phyloP scores from a whole-genome alignment of 805 yeast genomes.

The Isabelozyma gotoi region DNA sequence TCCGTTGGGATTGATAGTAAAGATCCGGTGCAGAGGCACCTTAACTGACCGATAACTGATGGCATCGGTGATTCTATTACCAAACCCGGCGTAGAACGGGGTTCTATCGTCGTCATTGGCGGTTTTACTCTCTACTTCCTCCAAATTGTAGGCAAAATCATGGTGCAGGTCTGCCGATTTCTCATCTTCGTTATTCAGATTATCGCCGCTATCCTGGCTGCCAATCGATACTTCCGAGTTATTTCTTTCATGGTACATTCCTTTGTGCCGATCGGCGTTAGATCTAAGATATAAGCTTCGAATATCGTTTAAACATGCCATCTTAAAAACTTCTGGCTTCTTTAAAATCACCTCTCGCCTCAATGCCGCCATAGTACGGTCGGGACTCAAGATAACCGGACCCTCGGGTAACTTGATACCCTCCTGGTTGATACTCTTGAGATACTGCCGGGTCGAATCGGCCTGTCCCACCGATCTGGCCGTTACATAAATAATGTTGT shows the following conservation, averaged over 20 bases:
- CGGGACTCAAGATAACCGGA: slow-evolving; percentile 94
- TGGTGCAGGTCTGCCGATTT: too few species aligned
- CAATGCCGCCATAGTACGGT: slow-evolving; percentile 93
- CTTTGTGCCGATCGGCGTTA: background rate
- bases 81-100: slow-evolving; percentile 97
- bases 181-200: background rate
- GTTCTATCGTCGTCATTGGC: slow-evolving; percentile 49
- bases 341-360: slow-evolving; percentile 88
- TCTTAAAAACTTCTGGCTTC: slow-evolving; percentile 97
- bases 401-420: slow-evolving; percentile 75
- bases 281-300: slow-evolving; percentile 58
- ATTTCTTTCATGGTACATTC: background rate
- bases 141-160: background rate
- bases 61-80: slow-evolving; percentile 95
- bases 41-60: slow-evolving; percentile 90
- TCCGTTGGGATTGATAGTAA: slow-evolving; percentile 94
- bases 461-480: slow-evolving; percentile 96
- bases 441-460: slow-evolving; percentile 82
- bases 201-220: background rate
- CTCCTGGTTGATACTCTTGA: slow-evolving; percentile 71
- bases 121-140: background rate
- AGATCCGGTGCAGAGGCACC: slow-evolving; percentile 89
- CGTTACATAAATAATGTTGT: slow-evolving; percentile 89
- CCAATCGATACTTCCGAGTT: background rate
- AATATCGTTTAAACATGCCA: slow-evolving; percentile 92